These are phyloP conservation scores for Phallus indusiatus DNA, from an alignment of 768 basidiomycete species.

Conservation along the genomic window DNA sequence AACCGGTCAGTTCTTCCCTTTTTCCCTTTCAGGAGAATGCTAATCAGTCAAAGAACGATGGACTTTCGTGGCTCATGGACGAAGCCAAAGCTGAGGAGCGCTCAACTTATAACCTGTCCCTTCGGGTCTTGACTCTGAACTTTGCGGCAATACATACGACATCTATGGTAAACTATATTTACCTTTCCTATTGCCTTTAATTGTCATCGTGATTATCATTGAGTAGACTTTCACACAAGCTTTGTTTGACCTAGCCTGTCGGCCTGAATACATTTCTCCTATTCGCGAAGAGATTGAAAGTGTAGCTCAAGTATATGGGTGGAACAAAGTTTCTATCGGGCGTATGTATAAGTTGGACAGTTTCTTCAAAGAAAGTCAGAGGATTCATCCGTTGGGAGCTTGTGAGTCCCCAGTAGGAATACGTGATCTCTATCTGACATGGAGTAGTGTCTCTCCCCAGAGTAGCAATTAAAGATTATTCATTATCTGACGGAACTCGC, in stretches of 20 bases:
- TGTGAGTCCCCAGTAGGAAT: slow-evolving; percentile 12
- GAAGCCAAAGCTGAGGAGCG: slow-evolving; percentile 6
- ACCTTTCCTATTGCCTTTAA: background rate
- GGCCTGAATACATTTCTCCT: slow-evolving; percentile 24
- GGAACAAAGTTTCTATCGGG: slow-evolving; percentile 21
- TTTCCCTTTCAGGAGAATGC: background rate
- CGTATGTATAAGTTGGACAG: slow-evolving; percentile 27
- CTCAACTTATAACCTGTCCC: background rate
- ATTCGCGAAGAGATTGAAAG: slow-evolving; percentile 33
- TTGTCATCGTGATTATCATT: background rate
- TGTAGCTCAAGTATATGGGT: slow-evolving; percentile 16
- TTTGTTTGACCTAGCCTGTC: slow-evolving; percentile 27
- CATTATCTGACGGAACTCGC: slow-evolving; percentile 34
- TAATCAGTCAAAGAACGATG: slow-evolving; percentile 3
- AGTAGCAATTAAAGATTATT: slow-evolving; percentile 29
- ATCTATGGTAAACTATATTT: background rate
- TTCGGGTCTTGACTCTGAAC: slow-evolving; percentile 9
- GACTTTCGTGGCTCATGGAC: slow-evolving; percentile 11
- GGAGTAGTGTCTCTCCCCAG: slow-evolving; percentile 10
- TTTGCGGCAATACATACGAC: slow-evolving; percentile 11
- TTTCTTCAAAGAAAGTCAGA: slow-evolving; percentile 24
- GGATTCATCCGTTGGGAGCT: slow-evolving; percentile 16
- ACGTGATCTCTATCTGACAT: background rate
- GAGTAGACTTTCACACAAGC: slow-evolving; percentile 23
- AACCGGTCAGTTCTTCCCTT: background rate